Conservation (phyloP, 139 green algal genomes). For the Dunaliella primolecta region DNA sequence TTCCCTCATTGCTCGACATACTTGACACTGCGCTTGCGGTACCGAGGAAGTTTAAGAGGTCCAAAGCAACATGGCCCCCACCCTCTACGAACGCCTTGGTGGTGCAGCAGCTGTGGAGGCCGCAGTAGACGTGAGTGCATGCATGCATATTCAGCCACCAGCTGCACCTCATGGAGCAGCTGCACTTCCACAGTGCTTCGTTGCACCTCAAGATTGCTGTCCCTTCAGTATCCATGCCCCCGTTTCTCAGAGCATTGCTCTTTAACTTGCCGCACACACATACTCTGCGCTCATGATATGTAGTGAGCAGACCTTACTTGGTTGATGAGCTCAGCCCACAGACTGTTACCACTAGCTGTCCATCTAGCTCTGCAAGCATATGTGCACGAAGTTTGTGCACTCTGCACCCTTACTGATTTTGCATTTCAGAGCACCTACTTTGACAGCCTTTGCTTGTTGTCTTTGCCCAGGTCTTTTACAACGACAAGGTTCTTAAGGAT, state of each 20-base stretch:
- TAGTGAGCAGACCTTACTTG: too few relatives aligned
- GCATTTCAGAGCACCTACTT: too few relatives aligned
- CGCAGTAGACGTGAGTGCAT: neutral
- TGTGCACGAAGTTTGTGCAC: neutral
- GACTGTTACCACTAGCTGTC: too few relatives aligned
- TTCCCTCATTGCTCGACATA: too few relatives aligned
- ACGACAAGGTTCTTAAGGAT: neutral
- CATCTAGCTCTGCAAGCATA: neutral
- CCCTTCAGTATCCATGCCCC: neutral
- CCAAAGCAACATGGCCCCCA: neutral
- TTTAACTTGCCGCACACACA: too few relatives aligned
- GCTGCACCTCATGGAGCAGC: neutral
- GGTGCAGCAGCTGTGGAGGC: constrained; percentile 9
- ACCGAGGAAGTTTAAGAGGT: neutral
- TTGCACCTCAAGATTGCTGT: too few relatives aligned
- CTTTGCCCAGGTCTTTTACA: neutral
- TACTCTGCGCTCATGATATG: too few relatives aligned
- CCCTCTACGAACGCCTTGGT: neutral
- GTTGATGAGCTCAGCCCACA: too few relatives aligned
- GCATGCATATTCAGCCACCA: neutral
- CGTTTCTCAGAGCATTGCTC: too few relatives aligned
- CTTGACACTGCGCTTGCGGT: too few relatives aligned
- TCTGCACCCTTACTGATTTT: neutral
- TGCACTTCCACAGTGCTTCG: too few relatives aligned
- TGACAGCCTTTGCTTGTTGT: neutral